Percentiles rank a stretch among this genome's conserved stretches.
These are phyloP conservation scores for Effrenium voratum DNA, from an alignment of 73 alveolate genomes.

Conservation along the genomic window DNA sequence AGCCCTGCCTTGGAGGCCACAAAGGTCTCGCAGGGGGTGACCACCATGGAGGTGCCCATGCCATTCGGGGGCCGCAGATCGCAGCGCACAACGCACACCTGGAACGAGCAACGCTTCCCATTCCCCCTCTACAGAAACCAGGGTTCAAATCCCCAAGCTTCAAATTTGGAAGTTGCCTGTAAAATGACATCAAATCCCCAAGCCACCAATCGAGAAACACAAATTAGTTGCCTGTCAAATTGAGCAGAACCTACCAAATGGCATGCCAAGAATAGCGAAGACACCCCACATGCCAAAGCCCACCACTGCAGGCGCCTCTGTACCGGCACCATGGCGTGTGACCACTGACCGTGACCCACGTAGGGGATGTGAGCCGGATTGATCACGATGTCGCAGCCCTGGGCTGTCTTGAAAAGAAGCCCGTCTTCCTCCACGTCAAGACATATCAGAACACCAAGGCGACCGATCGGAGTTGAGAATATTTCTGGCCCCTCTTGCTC, in stretches of 20 bases:
- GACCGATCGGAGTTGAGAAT: constrained; percentile 14
- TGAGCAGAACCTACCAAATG: too few species aligned
- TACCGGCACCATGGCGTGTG: constrained; percentile 39
- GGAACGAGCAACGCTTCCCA: too few species aligned
- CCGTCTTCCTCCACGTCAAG: constrained; percentile 36
- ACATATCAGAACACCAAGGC: constrained; percentile 23
- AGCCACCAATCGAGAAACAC: too few species aligned
- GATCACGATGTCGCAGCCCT: constrained; percentile 35
- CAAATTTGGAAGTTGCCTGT: too few species aligned
- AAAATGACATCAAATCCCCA: too few species aligned
- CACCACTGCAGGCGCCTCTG: constrained; percentile 74
- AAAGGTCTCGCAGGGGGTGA: constrained; percentile 63
- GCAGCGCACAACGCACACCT: constrained; percentile 34
- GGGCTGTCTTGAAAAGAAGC: constrained; percentile 8
- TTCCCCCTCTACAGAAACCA: too few species aligned
- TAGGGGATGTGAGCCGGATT: constrained; percentile 64
- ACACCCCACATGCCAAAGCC: constrained; percentile 53
- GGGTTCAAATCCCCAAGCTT: too few species aligned
- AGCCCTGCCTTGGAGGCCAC: too few species aligned
- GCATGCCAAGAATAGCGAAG: too few species aligned
- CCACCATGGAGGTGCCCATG: constrained; percentile 70
- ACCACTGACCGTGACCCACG: constrained; percentile 34
- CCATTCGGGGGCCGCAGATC: constrained; percentile 50
- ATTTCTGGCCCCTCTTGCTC: background rate
- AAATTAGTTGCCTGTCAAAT: too few species aligned